Evolutionary conservation across 2,329 filamentous ascomycete species (phyloP).

Genomic region (Colletotrichum truncatum): DNA sequence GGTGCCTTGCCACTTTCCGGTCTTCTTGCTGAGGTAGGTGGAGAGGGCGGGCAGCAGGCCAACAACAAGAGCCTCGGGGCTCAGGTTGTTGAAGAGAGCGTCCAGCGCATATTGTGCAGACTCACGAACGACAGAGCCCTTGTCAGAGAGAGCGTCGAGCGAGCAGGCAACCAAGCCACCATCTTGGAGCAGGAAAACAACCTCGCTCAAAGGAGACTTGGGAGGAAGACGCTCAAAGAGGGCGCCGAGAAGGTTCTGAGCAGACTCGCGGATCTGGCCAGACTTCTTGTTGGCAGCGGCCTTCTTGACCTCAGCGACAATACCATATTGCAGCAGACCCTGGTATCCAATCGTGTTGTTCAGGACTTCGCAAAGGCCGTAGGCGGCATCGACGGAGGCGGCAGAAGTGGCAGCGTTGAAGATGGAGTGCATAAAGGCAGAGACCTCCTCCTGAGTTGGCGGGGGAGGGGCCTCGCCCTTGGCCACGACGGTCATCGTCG

Average conservation of each 20-base stretch:
- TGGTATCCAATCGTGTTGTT: constrained; percentile 62
- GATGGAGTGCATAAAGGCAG: constrained; percentile 70
- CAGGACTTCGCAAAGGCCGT: constrained; percentile 68
- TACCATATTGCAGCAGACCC: constrained; percentile 62
- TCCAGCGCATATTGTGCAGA: constrained; percentile 95
- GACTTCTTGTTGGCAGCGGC: constrained; percentile 95
- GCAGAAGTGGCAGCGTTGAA: constrained; percentile 76
- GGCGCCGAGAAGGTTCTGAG: constrained; percentile 94
- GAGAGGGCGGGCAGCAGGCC: constrained; percentile 82
- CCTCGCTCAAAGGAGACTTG: constrained; percentile 80
- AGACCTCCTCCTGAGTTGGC: constrained; percentile 73
- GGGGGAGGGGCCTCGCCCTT: constrained; percentile 60
- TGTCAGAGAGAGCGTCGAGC: constrained; percentile 89
- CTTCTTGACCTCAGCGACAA: constrained; percentile 69
- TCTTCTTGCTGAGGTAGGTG: constrained; percentile 81
- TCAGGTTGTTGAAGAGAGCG: constrained; percentile 82
- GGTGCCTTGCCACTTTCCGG: constrained; percentile 97
- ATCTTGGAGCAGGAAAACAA: constrained; percentile 84
- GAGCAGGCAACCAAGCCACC: constrained; percentile 76
- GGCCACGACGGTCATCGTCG: constrained; percentile 48
- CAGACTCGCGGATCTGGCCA: constrained; percentile 83
- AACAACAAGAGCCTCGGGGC: constrained; percentile 82
- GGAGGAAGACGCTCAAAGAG: constrained; percentile 90
- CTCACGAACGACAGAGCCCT: constrained; percentile 87
- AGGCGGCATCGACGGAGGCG: constrained; percentile 72